These are phyloP conservation scores for Plenodomus tracheiphilus DNA, from an alignment of 2,329 filamentous ascomycete genomes.

Conservation along the genomic window DNA sequence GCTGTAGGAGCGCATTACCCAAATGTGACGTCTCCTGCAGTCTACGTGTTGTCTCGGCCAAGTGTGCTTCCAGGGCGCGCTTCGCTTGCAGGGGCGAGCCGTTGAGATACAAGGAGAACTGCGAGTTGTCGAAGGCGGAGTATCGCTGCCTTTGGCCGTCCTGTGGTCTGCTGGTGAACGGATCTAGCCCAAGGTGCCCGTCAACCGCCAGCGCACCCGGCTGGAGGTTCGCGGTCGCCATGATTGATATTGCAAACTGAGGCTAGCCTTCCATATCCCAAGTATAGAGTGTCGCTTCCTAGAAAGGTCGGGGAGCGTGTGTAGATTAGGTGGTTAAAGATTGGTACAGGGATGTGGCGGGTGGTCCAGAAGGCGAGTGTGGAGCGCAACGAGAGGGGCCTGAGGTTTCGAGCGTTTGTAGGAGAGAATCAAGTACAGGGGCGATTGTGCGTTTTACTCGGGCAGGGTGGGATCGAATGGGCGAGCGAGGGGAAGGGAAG, in stretches of 20 bases:
- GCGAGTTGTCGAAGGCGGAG: conserved; percentile 78
- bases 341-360: not conserved
- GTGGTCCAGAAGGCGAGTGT: not conserved
- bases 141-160: conserved; percentile 65
- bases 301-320: conserved; percentile 1
- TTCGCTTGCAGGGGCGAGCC: conserved; percentile 85
- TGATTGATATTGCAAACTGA: conserved; percentile 25
- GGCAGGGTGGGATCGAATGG: conserved; percentile 18
- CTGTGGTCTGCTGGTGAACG: conserved; percentile 47
- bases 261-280: conserved; percentile 31
- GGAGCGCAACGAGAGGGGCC: not conserved
- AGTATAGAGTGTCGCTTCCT: conserved; percentile 2
- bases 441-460: conserved; percentile 21
- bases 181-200: conserved; percentile 46
- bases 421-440: conserved; percentile 11
- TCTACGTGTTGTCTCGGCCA: conserved; percentile 87
- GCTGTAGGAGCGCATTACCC: conserved; percentile 83
- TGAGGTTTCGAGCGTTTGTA: not conserved
- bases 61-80: conserved; percentile 84
- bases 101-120: conserved; percentile 75
- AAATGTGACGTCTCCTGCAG: conserved; percentile 90
- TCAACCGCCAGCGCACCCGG: conserved; percentile 47
- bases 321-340: conserved; percentile 3
- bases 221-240: conserved; percentile 50
- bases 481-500: conserved; percentile 7